Conservation (phyloP, 805 yeast species). For the Cyberlindnera suaveolens region DNA sequence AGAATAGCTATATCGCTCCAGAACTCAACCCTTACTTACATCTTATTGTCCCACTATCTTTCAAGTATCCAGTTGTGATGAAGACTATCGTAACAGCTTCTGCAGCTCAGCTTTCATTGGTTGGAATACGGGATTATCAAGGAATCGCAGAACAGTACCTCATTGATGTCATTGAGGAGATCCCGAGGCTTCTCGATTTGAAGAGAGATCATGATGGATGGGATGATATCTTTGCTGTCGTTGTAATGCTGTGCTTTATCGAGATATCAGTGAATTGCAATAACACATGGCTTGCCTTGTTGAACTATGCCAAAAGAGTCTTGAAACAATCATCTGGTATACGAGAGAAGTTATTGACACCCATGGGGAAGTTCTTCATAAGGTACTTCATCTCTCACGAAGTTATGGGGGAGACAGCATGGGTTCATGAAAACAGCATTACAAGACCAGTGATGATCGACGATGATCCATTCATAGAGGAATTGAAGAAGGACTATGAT, state of each 20-base stretch:
- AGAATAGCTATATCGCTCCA: slow-evolving; percentile 18
- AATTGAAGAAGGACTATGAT: slow-evolving; percentile 29
- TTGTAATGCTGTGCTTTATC: slow-evolving; percentile 33
- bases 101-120: slow-evolving; percentile 29
- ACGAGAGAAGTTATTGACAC: slow-evolving; percentile 22
- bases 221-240: slow-evolving; percentile 36
- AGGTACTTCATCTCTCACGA: slow-evolving; percentile 36
- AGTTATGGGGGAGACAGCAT: slow-evolving; percentile 39
- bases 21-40: slow-evolving; percentile 33
- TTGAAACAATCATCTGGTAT: slow-evolving; percentile 23
- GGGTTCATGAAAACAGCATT: slow-evolving; percentile 23
- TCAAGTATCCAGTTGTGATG: slow-evolving; percentile 27
- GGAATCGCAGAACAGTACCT: slow-evolving; percentile 25
- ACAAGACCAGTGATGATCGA: slow-evolving; percentile 15
- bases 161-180: slow-evolving; percentile 24
- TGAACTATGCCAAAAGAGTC: slow-evolving; percentile 33
- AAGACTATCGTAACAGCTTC: slow-evolving; percentile 31
- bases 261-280: slow-evolving; percentile 38
- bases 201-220: slow-evolving; percentile 26
- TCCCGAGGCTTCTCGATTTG: slow-evolving; percentile 26
- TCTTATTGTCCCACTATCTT: slow-evolving; percentile 32
- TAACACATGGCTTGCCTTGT: slow-evolving; percentile 31
- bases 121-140: slow-evolving; percentile 26
- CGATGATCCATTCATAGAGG: slow-evolving; percentile 27
- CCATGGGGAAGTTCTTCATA: slow-evolving; percentile 31